A percentile compares a stretch with the other conserved stretches of the same genome.
phyloP scores from a whole-genome alignment of 2,329 filamentous ascomycete genomes.

The Colletotrichum tofieldiae region DNA sequence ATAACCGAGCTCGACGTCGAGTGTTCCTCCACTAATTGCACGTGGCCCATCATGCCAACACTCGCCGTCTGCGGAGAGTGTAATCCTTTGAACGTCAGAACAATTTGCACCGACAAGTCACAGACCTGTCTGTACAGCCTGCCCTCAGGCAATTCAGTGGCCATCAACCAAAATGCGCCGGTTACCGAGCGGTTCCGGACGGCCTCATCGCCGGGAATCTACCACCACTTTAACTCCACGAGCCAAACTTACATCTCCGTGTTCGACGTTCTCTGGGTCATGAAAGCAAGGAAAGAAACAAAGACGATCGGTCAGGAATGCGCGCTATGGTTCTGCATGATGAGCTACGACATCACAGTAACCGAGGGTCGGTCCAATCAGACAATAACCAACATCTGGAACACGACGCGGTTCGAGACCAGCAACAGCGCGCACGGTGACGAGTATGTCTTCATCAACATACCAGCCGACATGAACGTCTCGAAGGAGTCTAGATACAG shows the following conservation, averaged over 20 bases:
- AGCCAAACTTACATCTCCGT: conserved; percentile 52
- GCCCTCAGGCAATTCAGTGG: conserved; percentile 49
- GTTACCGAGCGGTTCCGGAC: conserved; percentile 51
- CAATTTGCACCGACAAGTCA: conserved; percentile 44
- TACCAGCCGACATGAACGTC: conserved; percentile 50
- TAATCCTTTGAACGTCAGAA: conserved; percentile 34
- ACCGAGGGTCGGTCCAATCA: conserved; percentile 50
- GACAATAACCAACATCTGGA: conserved; percentile 48
- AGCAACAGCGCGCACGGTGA: conserved; percentile 47
- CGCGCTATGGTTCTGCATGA: conserved; percentile 56
- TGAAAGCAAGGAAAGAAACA: conserved; percentile 45
- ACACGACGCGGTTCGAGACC: conserved; percentile 48
- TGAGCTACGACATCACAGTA: conserved; percentile 50
- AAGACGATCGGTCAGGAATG: conserved; percentile 50
- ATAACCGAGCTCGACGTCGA: conserved; percentile 47
- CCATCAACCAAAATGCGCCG: conserved; percentile 39
- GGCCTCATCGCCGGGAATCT: conserved; percentile 42
- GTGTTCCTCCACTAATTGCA: conserved; percentile 54
- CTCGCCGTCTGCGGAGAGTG: conserved; percentile 56
- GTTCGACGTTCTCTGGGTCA: conserved; percentile 54
- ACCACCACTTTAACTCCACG: conserved; percentile 40
- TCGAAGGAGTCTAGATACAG: conserved; percentile 49
- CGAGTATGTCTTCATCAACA: conserved; percentile 53
- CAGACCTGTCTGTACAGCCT: conserved; percentile 52
- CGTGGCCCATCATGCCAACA: conserved; percentile 55